Base-by-base conservation (phyloP, 2,329 filamentous ascomycete species). In the Xylariales sp. region DNA sequence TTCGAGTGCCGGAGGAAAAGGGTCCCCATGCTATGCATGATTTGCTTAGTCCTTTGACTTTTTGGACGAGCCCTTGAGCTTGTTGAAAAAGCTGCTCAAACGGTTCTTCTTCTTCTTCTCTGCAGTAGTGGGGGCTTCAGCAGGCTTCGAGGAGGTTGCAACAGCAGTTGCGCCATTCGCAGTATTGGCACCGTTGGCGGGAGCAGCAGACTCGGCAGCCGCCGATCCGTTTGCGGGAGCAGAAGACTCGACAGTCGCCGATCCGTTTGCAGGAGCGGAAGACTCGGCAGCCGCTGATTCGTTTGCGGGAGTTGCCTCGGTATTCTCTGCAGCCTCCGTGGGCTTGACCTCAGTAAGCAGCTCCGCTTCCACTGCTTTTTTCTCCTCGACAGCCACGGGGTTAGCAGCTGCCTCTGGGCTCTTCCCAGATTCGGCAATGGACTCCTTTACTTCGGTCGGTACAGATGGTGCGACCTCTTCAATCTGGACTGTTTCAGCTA, bases 31-130 rank as follows among this genome's bases (percentile, higher is more conserved):
- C 13, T 7, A 13, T 5, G 15, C 12, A 11, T 10, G 7, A 17
- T 17, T 10, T 10, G 25, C 20, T 29, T 40, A 40, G 20, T 42
- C 35, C 36, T 30, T 30, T 15, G 36, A 21, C 40, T 39, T 44
- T 29, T 44, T 42, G n/a, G n/a, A n/a, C n/a, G n/a, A n/a, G 37
- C 37, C 30, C 36, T 37, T 42, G 23, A 44, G 29, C 40, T 44
- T 44, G 29, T 29, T 27, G 49, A 71, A 69, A 44, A 69, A 60
- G 16, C 58, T 59, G 48, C 66, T 70, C 20, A 62, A 42, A 20
- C 66, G 54, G 46, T 62, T 59, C 53, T 66, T 65, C 50, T 65
- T 69, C 57, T 70, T 72, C 52, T 65, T 40, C 6, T 44, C 41
- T 15, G 27, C 14, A 27, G 37, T 67, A 15, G 63, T 59, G 33